A percentile compares a stretch with the other conserved stretches of the same genome.
Conservation (phyloP, 2,329 filamentous ascomycete species). For the Anthostomella pinea region DNA sequence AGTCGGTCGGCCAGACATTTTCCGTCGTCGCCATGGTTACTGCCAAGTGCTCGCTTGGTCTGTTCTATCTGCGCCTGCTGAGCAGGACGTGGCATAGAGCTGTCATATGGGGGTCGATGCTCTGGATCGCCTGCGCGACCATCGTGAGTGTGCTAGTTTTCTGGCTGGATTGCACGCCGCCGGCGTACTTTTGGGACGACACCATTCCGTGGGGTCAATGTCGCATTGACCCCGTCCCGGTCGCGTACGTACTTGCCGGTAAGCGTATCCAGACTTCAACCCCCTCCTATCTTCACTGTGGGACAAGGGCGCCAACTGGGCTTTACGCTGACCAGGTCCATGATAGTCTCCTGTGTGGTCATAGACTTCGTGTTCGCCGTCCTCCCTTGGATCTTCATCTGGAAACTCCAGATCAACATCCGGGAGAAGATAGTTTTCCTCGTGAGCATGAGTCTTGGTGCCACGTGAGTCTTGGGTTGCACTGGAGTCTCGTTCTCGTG, state of each 20-base stretch:
- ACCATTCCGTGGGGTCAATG: slow-evolving; percentile 2
- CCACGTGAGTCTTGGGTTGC: slow-evolving; percentile 8
- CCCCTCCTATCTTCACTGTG: background rate
- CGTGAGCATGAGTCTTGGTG: slow-evolving; percentile 7
- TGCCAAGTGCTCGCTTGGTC: slow-evolving; percentile 12
- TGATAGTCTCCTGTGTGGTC: slow-evolving; percentile 6
- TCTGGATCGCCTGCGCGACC: slow-evolving; percentile 2
- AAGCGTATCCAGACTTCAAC: background rate
- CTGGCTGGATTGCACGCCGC: slow-evolving; percentile 12
- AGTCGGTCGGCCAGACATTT: slow-evolving; percentile 10
- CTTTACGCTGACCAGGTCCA: too few relatives aligned
- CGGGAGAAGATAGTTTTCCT: slow-evolving; percentile 10
- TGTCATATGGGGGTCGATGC: slow-evolving; percentile 8
- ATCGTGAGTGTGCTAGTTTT: slow-evolving; percentile 4
- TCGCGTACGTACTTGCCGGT: background rate
- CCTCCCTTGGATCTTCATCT: slow-evolving; percentile 14
- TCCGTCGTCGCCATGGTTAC: slow-evolving; percentile 8
- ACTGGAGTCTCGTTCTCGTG: too few relatives aligned
- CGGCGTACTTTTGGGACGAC: slow-evolving; percentile 7
- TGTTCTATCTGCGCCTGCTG: slow-evolving; percentile 12
- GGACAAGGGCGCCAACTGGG: too few relatives aligned
- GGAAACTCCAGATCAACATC: slow-evolving; percentile 5
- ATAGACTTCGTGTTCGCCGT: slow-evolving; percentile 13
- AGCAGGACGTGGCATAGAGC: slow-evolving; percentile 10
- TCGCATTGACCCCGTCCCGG: background rate